Percentiles rank a stretch among this genome's conserved stretches.
These are phyloP conservation scores for Penicillium atrosanguineum DNA, from an alignment of 495 filamentous ascomycete species.

Conservation along the genomic window DNA sequence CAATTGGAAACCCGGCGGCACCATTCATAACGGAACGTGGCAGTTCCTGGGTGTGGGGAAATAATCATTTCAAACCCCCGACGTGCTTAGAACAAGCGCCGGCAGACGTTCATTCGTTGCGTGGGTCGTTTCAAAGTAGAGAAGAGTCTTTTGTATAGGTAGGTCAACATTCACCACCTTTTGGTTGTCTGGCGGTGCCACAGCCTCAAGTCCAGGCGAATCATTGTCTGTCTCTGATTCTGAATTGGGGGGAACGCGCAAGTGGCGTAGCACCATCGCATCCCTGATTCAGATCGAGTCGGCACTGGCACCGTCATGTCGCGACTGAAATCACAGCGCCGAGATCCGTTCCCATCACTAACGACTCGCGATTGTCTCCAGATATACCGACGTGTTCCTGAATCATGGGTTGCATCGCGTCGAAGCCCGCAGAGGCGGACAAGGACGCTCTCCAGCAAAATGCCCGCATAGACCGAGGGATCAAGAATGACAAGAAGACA, in stretches of 20 bases:
- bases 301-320: not conserved
- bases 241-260: not conserved
- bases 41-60: constrained; percentile 24
- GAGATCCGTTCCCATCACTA: constrained; percentile 4
- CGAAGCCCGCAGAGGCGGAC: constrained; percentile 41
- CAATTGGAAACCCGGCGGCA: constrained; percentile 25
- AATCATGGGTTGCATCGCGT: constrained; percentile 46
- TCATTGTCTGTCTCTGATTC: constrained; percentile 16
- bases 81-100: constrained; percentile 6
- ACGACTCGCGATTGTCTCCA: constrained; percentile 4
- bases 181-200: not conserved
- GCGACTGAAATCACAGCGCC: not conserved
- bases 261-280: constrained; percentile 15
- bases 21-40: constrained; percentile 27
- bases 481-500: constrained; percentile 79
- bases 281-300: constrained; percentile 32
- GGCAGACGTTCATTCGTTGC: constrained; percentile 10
- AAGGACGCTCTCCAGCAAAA: constrained; percentile 42
- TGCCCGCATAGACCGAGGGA: constrained; percentile 69
- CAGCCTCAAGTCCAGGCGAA: constrained; percentile 1
- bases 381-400: constrained; percentile 4
- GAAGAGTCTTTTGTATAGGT: constrained; percentile 5
- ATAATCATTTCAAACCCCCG: constrained; percentile 16
- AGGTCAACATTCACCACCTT: constrained; percentile 2
- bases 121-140: constrained; percentile 2